Percentiles rank a stretch among this genome's conserved stretches.
These are phyloP conservation scores for Taiozyma sp. DNA, from an alignment of 1,139 yeast species.

Conservation along the genomic window DNA sequence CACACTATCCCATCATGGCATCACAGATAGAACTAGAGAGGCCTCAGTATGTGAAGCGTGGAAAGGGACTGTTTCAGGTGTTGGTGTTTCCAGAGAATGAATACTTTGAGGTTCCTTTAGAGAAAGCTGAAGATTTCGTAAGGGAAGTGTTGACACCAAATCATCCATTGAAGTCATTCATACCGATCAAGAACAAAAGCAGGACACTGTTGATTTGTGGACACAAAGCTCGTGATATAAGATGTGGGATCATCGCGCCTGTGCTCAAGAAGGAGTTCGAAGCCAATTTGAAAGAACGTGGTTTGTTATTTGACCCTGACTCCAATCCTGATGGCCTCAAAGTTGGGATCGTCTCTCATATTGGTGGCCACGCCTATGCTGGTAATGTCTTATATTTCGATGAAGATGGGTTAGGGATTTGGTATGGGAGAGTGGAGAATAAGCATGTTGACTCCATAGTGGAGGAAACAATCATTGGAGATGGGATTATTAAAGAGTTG, in stretches of 20 bases:
- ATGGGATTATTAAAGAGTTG: conserved; percentile 47
- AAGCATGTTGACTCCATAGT: conserved; percentile 64
- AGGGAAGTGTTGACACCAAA: conserved; percentile 36
- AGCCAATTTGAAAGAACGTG: conserved; percentile 33
- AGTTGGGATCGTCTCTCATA: conserved; percentile 60
- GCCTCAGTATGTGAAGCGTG: conserved; percentile 7
- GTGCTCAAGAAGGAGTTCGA: conserved; percentile 46
- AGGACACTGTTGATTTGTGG: conserved; percentile 55
- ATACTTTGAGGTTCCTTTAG: conserved; percentile 32
- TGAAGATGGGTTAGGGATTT: conserved; percentile 38
- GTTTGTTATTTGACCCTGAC: conserved; percentile 23
- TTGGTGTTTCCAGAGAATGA: conserved; percentile 55
- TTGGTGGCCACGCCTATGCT: conserved; percentile 79
- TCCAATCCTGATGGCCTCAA: conserved; percentile 29
- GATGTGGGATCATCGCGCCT: conserved; percentile 69
- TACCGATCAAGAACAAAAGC: conserved; percentile 11
- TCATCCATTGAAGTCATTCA: conserved; percentile 2
- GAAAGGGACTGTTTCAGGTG: neutral
- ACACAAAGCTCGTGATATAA: conserved; percentile 53
- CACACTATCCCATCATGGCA: conserved; percentile 47
- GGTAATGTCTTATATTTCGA: conserved; percentile 63
- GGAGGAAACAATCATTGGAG: conserved; percentile 43
- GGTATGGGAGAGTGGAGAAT: conserved; percentile 73
- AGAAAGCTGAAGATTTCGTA: conserved; percentile 37
- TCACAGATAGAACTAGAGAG: conserved; percentile 34